These are phyloP conservation scores for Lenwebbia sp. DNA, from an alignment of 345 rosid species.

Conservation along the genomic window DNA sequence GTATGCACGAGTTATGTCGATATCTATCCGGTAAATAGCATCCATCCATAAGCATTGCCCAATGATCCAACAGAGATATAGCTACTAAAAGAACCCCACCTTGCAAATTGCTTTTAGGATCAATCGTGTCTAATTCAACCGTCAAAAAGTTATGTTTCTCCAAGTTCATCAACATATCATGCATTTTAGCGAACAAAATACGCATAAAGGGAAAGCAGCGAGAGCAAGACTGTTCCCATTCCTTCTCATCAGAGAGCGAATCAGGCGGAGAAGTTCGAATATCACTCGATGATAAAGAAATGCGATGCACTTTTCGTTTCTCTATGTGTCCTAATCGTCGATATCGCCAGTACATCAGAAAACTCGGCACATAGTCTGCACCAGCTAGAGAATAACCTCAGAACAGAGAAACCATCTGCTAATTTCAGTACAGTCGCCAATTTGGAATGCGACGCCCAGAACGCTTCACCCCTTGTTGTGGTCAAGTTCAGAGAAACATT, in stretches of 20 bases:
- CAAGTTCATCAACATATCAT: no score
- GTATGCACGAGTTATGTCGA: no score
- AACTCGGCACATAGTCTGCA: background rate
- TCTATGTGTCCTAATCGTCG: background rate
- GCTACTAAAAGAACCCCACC: no score
- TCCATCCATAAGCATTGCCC: no score
- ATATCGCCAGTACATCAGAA: background rate
- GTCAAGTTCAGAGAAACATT: background rate
- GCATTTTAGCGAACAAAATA: no score
- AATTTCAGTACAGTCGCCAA: background rate
- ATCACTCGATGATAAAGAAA: background rate
- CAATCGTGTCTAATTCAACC: no score
- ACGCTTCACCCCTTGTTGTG: background rate
- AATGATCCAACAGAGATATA: no score
- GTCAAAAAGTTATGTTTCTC: no score
- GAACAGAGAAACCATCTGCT: background rate
- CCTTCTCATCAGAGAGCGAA: background rate
- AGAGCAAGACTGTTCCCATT: background rate
- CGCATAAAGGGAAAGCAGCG: background rate
- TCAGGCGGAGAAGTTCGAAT: background rate
- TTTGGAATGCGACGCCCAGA: background rate
- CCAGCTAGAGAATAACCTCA: background rate
- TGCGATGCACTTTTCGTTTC: background rate
- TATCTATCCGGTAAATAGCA: no score
- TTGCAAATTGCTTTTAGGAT: no score